phyloP scores from a whole-genome alignment of 352 stramenopile species.

The Discostella stelligera region DNA sequence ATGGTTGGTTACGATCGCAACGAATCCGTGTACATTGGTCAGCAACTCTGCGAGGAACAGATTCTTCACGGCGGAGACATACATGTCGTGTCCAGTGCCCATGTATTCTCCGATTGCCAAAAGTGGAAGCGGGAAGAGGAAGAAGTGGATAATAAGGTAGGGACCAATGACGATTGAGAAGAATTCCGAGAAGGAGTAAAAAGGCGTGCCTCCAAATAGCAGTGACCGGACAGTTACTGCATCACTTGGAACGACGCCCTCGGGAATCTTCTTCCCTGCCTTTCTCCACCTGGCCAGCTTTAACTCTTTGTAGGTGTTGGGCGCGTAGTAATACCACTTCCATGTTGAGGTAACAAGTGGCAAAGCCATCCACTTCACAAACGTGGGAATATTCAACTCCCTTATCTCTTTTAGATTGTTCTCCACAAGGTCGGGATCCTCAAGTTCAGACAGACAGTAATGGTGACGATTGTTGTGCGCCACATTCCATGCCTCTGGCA shows the following conservation, averaged over 20 bases:
- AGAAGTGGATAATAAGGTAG: constrained; percentile 79
- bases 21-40: constrained; percentile 82
- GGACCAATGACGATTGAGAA: constrained; percentile 65
- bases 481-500: constrained; percentile 84
- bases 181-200: constrained; percentile 68
- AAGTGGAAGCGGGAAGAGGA: constrained; percentile 74
- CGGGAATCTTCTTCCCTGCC: constrained; percentile 62
- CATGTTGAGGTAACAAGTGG: constrained; percentile 69
- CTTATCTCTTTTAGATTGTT: constrained; percentile 76
- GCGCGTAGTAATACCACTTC: constrained; percentile 86
- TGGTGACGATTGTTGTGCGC: constrained; percentile 85
- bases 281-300: constrained; percentile 64
- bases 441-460: constrained; percentile 77
- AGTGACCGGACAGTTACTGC: constrained; percentile 61
- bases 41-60: constrained; percentile 81
- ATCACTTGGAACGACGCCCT: constrained; percentile 60
- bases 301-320: constrained; percentile 86
- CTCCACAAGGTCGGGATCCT: constrained; percentile 84
- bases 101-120: constrained; percentile 59
- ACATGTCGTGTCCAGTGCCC: constrained; percentile 50
- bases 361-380: constrained; percentile 70
- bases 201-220: constrained; percentile 50
- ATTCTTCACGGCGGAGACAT: constrained; percentile 72
- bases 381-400: constrained; percentile 52
- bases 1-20: constrained; percentile 85